Conservation (phyloP, 2,329 filamentous ascomycete species). For the Fusarium coicis region DNA sequence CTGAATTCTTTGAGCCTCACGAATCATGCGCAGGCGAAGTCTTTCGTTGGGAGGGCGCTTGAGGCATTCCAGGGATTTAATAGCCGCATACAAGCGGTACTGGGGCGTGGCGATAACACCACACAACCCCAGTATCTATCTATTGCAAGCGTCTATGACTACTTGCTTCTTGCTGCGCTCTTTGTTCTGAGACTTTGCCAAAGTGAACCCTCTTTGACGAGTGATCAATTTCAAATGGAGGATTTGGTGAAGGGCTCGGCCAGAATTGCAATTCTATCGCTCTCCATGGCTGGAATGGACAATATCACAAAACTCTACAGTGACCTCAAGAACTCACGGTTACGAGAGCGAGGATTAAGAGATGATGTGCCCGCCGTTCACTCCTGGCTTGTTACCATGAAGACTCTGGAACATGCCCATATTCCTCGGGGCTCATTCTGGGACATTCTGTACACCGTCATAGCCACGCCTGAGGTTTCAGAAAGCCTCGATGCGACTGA, state of each 20-base stretch:
- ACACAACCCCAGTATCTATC: conserved; percentile 5
- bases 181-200: conserved; percentile 57
- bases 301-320: conserved; percentile 59
- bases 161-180: conserved; percentile 49
- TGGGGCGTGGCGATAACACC: conserved; percentile 8
- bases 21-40: conserved; percentile 48
- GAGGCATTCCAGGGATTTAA: conserved; percentile 58
- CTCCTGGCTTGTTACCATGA: conserved; percentile 69
- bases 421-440: conserved; percentile 69
- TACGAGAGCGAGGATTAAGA: conserved; percentile 64
- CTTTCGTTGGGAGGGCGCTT: conserved; percentile 56
- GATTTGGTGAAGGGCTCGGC: conserved; percentile 58
- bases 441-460: conserved; percentile 62
- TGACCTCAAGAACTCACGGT: conserved; percentile 56
- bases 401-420: conserved; percentile 59
- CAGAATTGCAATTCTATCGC: conserved; percentile 50
- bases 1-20: conserved; percentile 55
- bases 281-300: conserved; percentile 57
- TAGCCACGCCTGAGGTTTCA: conserved; percentile 51
- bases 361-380: conserved; percentile 57
- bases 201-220: conserved; percentile 45
- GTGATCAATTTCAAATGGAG: conserved; percentile 59
- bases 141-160: conserved; percentile 44
- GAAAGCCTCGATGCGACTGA: conserved; percentile 55
- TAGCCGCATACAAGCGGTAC: conserved; percentile 41